Percentiles rank a stretch among this genome's conserved stretches.
Conservation (phyloP, 495 filamentous ascomycete genomes). For the Hypoxylon fragiforme region DNA sequence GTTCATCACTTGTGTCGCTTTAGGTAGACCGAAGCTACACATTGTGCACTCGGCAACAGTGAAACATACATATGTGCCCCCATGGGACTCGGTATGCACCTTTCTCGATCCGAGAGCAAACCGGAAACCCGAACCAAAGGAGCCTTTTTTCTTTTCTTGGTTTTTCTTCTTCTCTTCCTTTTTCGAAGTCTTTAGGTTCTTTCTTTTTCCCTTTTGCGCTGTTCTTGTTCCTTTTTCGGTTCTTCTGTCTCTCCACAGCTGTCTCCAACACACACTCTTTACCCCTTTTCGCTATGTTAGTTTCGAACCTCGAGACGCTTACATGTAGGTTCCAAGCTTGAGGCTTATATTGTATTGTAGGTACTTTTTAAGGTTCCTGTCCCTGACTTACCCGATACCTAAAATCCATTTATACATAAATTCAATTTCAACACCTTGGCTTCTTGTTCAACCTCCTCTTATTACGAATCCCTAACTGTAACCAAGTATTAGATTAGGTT, state of each 20-base stretch:
- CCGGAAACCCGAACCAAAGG: constrained; percentile 27
- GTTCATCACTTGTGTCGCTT: constrained; percentile 22
- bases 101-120: constrained; percentile 33
- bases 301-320: neutral
- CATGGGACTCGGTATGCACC: constrained; percentile 31
- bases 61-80: constrained; percentile 6
- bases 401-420: no score
- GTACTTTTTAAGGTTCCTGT: constrained; percentile 23
- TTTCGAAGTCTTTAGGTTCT: neutral
- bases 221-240: neutral
- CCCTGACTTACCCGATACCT: constrained; percentile 29
- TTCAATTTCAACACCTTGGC: neutral
- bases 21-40: constrained; percentile 33
- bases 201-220: neutral
- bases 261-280: no score
- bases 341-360: constrained; percentile 1
- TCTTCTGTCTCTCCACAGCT: neutral
- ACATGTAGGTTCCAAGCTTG: constrained; percentile 2
- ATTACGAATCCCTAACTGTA: neutral
- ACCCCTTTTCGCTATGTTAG: no score
- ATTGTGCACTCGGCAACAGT: constrained; percentile 27
- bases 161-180: constrained; percentile 3
- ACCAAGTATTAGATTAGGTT: no score
- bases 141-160: no score
- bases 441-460: neutral